A percentile compares a stretch with the other conserved stretches of the same genome.
phyloP scores from a whole-genome alignment of 2,329 filamentous ascomycete genomes.

The Dendrostoma leiphaemia region DNA sequence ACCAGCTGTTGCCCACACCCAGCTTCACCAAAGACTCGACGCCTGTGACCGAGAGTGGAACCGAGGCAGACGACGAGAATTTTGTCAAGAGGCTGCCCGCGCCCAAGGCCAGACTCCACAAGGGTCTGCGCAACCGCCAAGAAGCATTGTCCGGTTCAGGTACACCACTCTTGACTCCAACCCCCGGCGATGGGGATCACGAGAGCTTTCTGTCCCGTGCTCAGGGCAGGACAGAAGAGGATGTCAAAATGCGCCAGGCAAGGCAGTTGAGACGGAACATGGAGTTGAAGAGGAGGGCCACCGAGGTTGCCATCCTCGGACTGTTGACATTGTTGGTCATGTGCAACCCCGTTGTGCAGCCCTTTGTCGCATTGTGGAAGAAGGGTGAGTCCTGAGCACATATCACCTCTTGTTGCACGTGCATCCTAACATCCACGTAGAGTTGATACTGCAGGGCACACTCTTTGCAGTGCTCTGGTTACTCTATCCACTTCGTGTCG shows the following conservation, averaged over 20 bases:
- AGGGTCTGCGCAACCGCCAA: conserved; percentile 68
- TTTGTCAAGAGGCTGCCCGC: conserved; percentile 83
- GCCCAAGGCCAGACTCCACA: conserved; percentile 68
- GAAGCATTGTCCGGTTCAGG: conserved; percentile 53
- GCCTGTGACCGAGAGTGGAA: conserved; percentile 81
- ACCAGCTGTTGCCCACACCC: conserved; percentile 24
- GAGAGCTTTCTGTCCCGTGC: conserved; percentile 21
- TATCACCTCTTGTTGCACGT: not conserved
- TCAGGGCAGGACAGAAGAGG: conserved; percentile 18
- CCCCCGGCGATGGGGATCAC: conserved; percentile 41
- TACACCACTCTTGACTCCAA: conserved; percentile 53
- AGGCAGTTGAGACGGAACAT: conserved; percentile 43
- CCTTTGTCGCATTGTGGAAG: conserved; percentile 44
- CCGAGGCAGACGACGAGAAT: conserved; percentile 92
- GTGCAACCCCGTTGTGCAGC: conserved; percentile 44
- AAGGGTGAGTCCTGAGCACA: conserved; percentile 39
- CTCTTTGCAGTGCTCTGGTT: conserved; percentile 40
- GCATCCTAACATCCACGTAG: conserved; percentile 32
- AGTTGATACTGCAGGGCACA: conserved; percentile 36
- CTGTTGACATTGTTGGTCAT: conserved; percentile 48
- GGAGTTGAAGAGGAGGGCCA: conserved; percentile 50
- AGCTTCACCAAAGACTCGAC: conserved; percentile 50
- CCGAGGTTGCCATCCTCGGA: conserved; percentile 51
- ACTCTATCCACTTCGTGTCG: conserved; percentile 61
- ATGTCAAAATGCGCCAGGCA: conserved; percentile 13